Base-by-base conservation (phyloP, 352 stramenopile species). In the Phytophthora tentaculata region DNA sequence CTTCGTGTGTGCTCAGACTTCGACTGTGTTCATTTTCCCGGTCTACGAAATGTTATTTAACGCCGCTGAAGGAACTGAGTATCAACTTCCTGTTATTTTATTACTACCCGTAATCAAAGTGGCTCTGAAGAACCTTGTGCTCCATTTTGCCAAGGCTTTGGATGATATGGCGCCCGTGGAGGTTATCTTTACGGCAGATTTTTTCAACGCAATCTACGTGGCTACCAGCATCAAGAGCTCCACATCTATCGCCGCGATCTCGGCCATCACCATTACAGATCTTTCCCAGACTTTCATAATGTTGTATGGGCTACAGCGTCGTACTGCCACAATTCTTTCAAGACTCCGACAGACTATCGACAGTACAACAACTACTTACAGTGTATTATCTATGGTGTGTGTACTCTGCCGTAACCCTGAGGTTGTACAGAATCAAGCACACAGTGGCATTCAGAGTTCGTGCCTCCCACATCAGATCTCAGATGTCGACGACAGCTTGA, bases 21-120 rank as follows among this genome's bases (percentile, higher is more conserved):
- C 56, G 17, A 69, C 55, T 3, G 22, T 69, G 5, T 23, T 62
- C 3, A 67, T 74, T 51, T 77, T 71, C 22, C 70, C 70, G 5
- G 47, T 43, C 2, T 77, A 77, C 35, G 60, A 74, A 56, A 48
- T 66, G 13, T 20, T 71, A 0, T 73, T 67, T 41, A 58, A 53
- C 14, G 49, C 29, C 1, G 39, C 58, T 3, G 26, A 64, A 32
- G 51, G 43, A 28, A 63, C 65, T 16, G 0, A 2, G 9, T 56
- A 56, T 16, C 49, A 39, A n/a, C 49, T 56, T 43, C 26, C 26
- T 17, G 49, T 56, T 13, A 56, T 56, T 44, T 44, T 56, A 12
- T 9, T 56, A 44, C n/a, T 56, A 3, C 49, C 49, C 32, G 49
- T 56, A 5, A 56, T 56, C 22, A 56, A 56, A 56, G 49, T 56